A percentile compares a stretch with the other conserved stretches of the same genome.
Evolutionary conservation across 2,329 filamentous ascomycete genomes (phyloP).

Genomic region (Arthroderma sp.): DNA sequence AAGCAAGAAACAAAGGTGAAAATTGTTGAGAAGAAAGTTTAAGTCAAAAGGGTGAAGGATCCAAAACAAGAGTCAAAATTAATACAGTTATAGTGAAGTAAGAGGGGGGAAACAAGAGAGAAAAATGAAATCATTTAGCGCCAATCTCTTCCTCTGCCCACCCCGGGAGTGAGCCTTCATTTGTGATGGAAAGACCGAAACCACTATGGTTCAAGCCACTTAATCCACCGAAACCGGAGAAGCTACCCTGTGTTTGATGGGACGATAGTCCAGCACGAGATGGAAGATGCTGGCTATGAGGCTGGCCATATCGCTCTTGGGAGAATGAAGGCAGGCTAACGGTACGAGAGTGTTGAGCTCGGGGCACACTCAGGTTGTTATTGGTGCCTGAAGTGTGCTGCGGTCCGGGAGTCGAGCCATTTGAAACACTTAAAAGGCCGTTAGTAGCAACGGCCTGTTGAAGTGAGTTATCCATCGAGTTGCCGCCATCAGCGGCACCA

Average conservation of each 20-base stretch:
- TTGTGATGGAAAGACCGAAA: slow-evolving; percentile 47
- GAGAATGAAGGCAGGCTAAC: slow-evolving; percentile 72
- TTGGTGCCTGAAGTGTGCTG: slow-evolving; percentile 47
- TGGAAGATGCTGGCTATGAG: slow-evolving; percentile 22
- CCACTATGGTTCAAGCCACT: slow-evolving; percentile 44
- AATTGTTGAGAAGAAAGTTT: neutral
- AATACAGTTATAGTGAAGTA: slow-evolving; percentile 7
- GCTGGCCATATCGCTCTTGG: slow-evolving; percentile 42
- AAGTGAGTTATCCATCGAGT: slow-evolving; percentile 34
- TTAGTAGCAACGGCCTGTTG: slow-evolving; percentile 49
- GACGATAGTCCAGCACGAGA: slow-evolving; percentile 23
- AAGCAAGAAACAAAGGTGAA: slow-evolving; percentile 8
- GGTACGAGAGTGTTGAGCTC: slow-evolving; percentile 59
- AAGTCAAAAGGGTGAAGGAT: slow-evolving; percentile 2
- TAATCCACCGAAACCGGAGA: slow-evolving; percentile 46
- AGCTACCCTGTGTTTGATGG: slow-evolving; percentile 37
- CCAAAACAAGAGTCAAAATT: slow-evolving; percentile 6
- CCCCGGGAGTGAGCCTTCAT: slow-evolving; percentile 44
- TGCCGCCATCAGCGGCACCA: slow-evolving; percentile 49
- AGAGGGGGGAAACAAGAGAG: slow-evolving; percentile 4
- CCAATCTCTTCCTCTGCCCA: slow-evolving; percentile 53
- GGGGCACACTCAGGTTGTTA: slow-evolving; percentile 37
- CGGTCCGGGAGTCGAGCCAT: slow-evolving; percentile 43
- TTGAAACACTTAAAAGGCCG: slow-evolving; percentile 41
- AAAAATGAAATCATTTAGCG: slow-evolving; percentile 32